Conservation (phyloP, 805 yeast genomes). For the Nadsonia fulvescens region DNA sequence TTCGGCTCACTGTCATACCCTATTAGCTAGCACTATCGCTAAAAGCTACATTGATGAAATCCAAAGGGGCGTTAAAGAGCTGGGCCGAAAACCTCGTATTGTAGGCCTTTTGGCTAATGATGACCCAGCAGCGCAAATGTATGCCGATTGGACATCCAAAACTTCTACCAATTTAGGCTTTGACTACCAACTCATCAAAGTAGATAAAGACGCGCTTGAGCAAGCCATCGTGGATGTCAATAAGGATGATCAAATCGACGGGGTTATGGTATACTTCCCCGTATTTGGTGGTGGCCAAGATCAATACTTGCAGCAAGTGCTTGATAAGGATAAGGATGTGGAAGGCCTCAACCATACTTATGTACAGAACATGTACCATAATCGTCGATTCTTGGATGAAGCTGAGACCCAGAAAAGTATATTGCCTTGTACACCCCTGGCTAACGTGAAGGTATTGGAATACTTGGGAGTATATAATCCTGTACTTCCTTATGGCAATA, state of each 20-base stretch:
- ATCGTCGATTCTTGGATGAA: conserved; percentile 65
- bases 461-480: conserved; percentile 75
- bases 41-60: conserved; percentile 66
- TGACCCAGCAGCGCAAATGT: conserved; percentile 91
- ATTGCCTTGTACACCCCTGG: conserved; percentile 91
- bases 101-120: conserved; percentile 85
- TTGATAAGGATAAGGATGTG: conserved; percentile 81
- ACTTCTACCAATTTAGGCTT: conserved; percentile 80
- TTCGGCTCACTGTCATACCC: conserved; percentile 31
- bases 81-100: conserved; percentile 47
- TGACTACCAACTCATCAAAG: conserved; percentile 55
- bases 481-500: conserved; percentile 70
- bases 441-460: conserved; percentile 83
- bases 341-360: conserved; percentile 87
- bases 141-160: conserved; percentile 90
- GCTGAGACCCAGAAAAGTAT: conserved; percentile 58
- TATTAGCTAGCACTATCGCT: conserved; percentile 76
- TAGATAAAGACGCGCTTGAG: conserved; percentile 70
- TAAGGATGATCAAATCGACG: conserved; percentile 55
- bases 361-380: conserved; percentile 89
- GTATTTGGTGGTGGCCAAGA: conserved; percentile 92
- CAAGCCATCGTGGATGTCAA: conserved; percentile 72
- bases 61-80: conserved; percentile 30
- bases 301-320: conserved; percentile 86
- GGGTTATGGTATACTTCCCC: conserved; percentile 95